Evolutionary conservation across 805 yeast species (phyloP).

Genomic region (Pichia membranifaciens): DNA sequence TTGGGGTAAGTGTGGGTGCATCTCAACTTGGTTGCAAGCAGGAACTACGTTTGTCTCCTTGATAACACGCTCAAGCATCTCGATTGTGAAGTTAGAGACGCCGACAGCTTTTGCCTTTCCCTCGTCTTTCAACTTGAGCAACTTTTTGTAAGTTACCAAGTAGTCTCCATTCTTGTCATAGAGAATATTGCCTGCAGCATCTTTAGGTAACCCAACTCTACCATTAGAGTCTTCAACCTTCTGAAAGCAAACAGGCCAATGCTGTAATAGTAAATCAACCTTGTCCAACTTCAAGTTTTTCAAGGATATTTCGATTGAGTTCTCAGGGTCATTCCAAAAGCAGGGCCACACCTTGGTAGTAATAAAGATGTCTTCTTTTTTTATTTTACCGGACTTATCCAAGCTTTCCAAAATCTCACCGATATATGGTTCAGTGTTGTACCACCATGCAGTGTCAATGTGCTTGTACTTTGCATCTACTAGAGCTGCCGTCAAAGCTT

Average conservation of each 20-base stretch:
- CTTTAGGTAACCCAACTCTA: slow-evolving; percentile 32
- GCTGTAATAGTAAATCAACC: slow-evolving; percentile 42
- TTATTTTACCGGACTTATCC: slow-evolving; percentile 39
- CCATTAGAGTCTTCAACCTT: slow-evolving; percentile 35
- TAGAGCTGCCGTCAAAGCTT: slow-evolving; percentile 23
- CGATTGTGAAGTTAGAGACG: slow-evolving; percentile 47
- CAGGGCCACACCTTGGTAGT: slow-evolving; percentile 70
- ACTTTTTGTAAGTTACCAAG: slow-evolving; percentile 63
- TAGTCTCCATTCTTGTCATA: slow-evolving; percentile 81
- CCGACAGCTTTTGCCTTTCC: slow-evolving; percentile 49
- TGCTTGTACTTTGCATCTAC: slow-evolving; percentile 42
- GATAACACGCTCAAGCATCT: slow-evolving; percentile 35
- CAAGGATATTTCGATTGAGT: slow-evolving; percentile 38
- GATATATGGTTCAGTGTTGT: slow-evolving; percentile 38
- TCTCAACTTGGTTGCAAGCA: slow-evolving; percentile 49
- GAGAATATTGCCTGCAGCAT: slow-evolving; percentile 39
- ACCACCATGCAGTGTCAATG: slow-evolving; percentile 49
- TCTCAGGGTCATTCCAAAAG: slow-evolving; percentile 34
- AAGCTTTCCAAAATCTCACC: slow-evolving; percentile 44
- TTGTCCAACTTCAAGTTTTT: slow-evolving; percentile 38
- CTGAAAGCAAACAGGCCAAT: slow-evolving; percentile 43
- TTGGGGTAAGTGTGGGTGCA: slow-evolving; percentile 41
- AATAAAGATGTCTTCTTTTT: slow-evolving; percentile 53
- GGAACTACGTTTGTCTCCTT: slow-evolving; percentile 45
- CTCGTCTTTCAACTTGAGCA: slow-evolving; percentile 59